These are phyloP conservation scores for Scytalidium lignicola DNA, from an alignment of 2,329 filamentous ascomycete species.

Conservation along the genomic window DNA sequence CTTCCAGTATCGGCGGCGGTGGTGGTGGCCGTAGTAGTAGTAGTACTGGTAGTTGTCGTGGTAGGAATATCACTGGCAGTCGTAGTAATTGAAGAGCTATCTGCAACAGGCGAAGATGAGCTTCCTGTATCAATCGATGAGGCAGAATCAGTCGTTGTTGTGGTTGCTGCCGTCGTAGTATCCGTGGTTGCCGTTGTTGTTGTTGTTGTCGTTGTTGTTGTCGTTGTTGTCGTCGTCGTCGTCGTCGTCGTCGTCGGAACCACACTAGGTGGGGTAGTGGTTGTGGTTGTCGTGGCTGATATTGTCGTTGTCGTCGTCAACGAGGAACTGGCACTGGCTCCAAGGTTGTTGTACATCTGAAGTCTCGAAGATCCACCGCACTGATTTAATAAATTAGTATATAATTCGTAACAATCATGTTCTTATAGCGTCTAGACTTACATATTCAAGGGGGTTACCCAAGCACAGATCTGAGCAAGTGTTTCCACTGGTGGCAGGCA, in stretches of 20 bases:
- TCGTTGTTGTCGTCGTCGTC: constrained; percentile 2
- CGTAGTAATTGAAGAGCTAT: neutral
- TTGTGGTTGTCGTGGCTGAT: constrained; percentile 2
- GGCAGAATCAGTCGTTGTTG: constrained; percentile 2
- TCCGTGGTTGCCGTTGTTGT: constrained; percentile 4
- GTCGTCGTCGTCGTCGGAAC: constrained; percentile 2
- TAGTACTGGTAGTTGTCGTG: constrained; percentile 1
- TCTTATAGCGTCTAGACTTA: constrained; percentile 12
- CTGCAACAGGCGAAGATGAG: neutral
- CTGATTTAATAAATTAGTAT: too few species aligned
- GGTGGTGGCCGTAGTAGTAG: neutral
- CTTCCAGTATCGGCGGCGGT: too few species aligned
- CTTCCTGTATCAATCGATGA: constrained; percentile 1
- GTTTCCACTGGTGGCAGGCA: constrained; percentile 18
- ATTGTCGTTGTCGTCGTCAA: constrained; percentile 1
- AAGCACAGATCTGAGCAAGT: constrained; percentile 12
- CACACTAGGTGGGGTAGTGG: constrained; percentile 1
- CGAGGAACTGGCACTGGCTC: constrained; percentile 1
- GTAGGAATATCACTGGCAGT: neutral
- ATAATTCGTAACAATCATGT: too few species aligned
- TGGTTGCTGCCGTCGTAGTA: constrained; percentile 4
- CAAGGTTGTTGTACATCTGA: constrained; percentile 14
- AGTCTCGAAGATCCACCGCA: constrained; percentile 18
- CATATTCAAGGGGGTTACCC: constrained; percentile 23
- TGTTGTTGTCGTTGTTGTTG: constrained; percentile 1